Conservation (phyloP, 2,329 filamentous ascomycete genomes). For the Fusarium xyrophilum region DNA sequence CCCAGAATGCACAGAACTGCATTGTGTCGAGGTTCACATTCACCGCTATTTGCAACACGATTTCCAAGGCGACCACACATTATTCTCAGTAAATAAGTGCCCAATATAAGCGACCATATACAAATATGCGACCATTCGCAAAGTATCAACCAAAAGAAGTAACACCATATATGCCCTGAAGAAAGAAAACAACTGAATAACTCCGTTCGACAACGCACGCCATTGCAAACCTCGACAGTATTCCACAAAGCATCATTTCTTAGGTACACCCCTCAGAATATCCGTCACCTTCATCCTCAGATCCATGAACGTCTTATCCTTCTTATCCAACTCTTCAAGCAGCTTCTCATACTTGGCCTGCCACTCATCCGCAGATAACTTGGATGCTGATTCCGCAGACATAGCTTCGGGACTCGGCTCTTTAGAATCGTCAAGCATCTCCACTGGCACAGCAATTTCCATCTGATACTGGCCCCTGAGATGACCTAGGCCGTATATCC, state of each 20-base stretch:
- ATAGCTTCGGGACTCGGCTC: constrained; percentile 27
- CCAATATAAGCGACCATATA: background rate
- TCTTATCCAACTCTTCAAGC: constrained; percentile 64
- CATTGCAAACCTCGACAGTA: background rate
- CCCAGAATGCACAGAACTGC: background rate
- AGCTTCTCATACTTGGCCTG: constrained; percentile 63
- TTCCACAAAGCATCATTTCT: constrained; percentile 30
- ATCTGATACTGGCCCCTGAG: constrained; percentile 61
- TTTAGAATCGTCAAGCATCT: constrained; percentile 49
- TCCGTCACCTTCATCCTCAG: constrained; percentile 54
- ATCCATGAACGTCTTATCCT: constrained; percentile 59
- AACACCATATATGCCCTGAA: background rate
- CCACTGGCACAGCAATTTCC: constrained; percentile 55
- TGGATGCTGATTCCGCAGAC: constrained; percentile 4
- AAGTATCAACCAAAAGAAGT: background rate
- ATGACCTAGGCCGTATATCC: constrained; percentile 64
- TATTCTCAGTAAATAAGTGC: background rate
- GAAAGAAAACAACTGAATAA: background rate
- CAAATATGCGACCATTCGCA: background rate
- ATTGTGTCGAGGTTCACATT: background rate
- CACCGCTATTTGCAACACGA: background rate
- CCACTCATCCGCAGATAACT: constrained; percentile 53
- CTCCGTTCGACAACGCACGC: background rate
- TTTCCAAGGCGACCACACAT: background rate
- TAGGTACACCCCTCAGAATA: constrained; percentile 39